A percentile compares a stretch with the other conserved stretches of the same genome.
Evolutionary conservation across 345 rosid species (phyloP).

Genomic region (Gossypium thurberi): DNA sequence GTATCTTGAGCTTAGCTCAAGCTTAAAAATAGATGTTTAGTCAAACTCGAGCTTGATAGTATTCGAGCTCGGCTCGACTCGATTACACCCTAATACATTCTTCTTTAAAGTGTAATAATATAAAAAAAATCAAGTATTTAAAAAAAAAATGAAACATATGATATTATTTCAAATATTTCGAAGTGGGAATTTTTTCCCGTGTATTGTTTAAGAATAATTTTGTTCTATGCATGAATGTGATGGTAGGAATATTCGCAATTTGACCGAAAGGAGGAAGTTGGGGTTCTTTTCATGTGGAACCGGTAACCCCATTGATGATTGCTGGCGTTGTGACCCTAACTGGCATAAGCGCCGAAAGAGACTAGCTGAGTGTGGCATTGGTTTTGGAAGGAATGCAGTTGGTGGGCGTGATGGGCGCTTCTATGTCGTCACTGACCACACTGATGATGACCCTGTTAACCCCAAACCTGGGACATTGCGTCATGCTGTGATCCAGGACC

Average conservation of each 20-base stretch:
- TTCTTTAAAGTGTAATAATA: no score
- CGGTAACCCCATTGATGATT: constrained; percentile 83
- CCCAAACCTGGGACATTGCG: constrained; percentile 92
- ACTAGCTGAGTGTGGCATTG: constrained; percentile 85
- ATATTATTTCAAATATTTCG: no score
- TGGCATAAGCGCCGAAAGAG: constrained; percentile 88
- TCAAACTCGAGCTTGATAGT: no score
- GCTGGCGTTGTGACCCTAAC: constrained; percentile 82
- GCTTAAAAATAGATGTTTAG: no score
- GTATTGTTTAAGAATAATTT: no score
- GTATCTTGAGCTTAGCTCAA: no score
- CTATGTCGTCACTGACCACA: constrained; percentile 70
- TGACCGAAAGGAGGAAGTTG: constrained; percentile 64
- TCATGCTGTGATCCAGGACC: constrained; percentile 83
- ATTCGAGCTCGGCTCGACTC: no score
- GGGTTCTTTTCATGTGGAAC: constrained; percentile 85
- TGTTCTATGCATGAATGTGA: background rate
- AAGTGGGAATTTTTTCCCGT: background rate
- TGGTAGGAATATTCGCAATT: constrained; percentile 64
- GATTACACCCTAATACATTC: no score
- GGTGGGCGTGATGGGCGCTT: constrained; percentile 91
- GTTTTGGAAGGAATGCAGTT: constrained; percentile 81
- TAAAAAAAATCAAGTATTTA: no score
- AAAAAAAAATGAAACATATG: no score
- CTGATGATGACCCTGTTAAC: constrained; percentile 72